These are phyloP conservation scores for Monosporascus sp. DNA, from an alignment of 2,329 filamentous ascomycete species.

Conservation along the genomic window DNA sequence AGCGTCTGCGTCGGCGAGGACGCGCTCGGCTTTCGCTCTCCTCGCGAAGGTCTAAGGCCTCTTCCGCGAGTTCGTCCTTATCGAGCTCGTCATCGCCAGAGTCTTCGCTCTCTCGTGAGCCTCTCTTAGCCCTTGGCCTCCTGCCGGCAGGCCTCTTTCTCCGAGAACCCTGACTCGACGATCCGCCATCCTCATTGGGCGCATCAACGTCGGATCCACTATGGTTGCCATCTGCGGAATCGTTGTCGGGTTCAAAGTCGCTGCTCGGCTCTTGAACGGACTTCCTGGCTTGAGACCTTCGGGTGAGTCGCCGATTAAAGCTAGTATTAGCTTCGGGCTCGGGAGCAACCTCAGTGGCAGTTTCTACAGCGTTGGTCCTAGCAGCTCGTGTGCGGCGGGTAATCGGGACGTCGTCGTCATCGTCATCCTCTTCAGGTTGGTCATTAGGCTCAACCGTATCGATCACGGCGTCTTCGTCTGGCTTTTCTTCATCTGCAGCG, in stretches of 20 bases:
- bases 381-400: slow-evolving; percentile 40
- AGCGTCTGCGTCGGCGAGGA: slow-evolving; percentile 44
- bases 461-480: slow-evolving; percentile 23
- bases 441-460: slow-evolving; percentile 24
- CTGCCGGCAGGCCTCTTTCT: slow-evolving; percentile 36
- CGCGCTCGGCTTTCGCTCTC: slow-evolving; percentile 35
- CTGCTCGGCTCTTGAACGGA: slow-evolving; percentile 50
- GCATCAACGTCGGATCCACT: slow-evolving; percentile 30
- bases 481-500: slow-evolving; percentile 23
- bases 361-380: slow-evolving; percentile 12
- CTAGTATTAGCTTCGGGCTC: slow-evolving; percentile 21
- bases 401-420: slow-evolving; percentile 45
- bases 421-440: slow-evolving; percentile 39
- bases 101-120: slow-evolving; percentile 42
- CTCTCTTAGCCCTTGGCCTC: slow-evolving; percentile 39
- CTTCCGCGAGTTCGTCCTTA: slow-evolving; percentile 59
- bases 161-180: slow-evolving; percentile 45
- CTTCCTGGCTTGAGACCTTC: slow-evolving; percentile 41
- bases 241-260: slow-evolving; percentile 57
- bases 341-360: slow-evolving; percentile 13
- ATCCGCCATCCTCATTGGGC: slow-evolving; percentile 32
- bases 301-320: slow-evolving; percentile 43
- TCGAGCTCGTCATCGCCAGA: slow-evolving; percentile 57
- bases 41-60: slow-evolving; percentile 56
- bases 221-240: slow-evolving; percentile 50